These are phyloP conservation scores for Termitomyces titanicus DNA, from an alignment of 768 basidiomycete species.

Conservation along the genomic window DNA sequence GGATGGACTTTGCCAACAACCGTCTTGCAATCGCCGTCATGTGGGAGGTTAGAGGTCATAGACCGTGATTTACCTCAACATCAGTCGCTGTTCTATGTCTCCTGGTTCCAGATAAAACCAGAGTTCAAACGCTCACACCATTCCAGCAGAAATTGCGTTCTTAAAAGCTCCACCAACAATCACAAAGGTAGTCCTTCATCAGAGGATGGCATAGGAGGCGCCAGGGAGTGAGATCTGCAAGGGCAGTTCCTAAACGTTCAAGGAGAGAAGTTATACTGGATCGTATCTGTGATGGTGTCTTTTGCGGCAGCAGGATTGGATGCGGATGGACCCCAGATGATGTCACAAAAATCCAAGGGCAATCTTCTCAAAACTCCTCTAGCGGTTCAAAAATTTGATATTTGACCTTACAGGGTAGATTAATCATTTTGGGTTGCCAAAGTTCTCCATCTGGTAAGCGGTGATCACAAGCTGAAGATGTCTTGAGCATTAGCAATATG, in stretches of 20 bases:
- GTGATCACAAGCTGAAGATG: neutral
- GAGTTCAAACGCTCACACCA: too few species aligned
- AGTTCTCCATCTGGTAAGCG: neutral
- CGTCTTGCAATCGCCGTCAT: too few species aligned
- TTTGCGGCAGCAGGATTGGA: constrained; percentile 17
- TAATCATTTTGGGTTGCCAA: constrained; percentile 8
- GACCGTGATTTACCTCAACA: too few species aligned
- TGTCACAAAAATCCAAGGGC: constrained; percentile 15
- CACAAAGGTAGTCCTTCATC: constrained; percentile 9
- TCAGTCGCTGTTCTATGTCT: too few species aligned
- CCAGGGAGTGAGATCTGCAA: constrained; percentile 23
- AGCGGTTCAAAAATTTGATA: constrained; percentile 14
- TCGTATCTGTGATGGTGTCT: constrained; percentile 15
- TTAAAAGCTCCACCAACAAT: too few species aligned
- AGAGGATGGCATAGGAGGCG: constrained; percentile 20
- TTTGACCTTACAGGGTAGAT: neutral
- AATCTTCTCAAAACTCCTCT: neutral
- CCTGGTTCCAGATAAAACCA: too few species aligned
- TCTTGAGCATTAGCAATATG: too few species aligned
- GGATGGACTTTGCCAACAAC: too few species aligned
- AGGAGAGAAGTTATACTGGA: constrained; percentile 1
- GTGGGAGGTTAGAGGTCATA: too few species aligned
- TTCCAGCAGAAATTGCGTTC: too few species aligned
- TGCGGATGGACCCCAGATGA: constrained; percentile 14
- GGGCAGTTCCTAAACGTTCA: neutral